These are phyloP conservation scores for Pleurotus platypus DNA, from an alignment of 768 basidiomycete genomes.

Conservation along the genomic window DNA sequence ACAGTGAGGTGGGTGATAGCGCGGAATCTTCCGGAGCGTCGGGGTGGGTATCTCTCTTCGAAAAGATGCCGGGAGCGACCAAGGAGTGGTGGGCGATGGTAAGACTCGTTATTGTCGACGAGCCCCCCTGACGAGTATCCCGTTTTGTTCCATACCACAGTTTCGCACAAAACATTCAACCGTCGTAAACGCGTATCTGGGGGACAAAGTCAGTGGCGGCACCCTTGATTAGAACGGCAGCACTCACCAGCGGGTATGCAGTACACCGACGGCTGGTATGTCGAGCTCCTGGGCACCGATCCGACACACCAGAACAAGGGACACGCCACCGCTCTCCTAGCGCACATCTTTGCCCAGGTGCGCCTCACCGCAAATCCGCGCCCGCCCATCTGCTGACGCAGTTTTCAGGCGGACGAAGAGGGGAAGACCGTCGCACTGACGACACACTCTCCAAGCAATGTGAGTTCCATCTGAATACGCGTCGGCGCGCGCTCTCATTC, in stretches of 20 bases:
- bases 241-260: neutral
- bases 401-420: neutral
- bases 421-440: neutral
- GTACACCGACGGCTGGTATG: neutral
- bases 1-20: too few relatives aligned
- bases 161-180: neutral
- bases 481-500: neutral
- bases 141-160: neutral
- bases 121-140: too few relatives aligned
- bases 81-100: neutral
- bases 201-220: neutral
- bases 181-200: neutral
- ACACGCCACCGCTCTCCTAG: neutral
- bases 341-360: neutral
- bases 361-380: neutral
- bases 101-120: neutral
- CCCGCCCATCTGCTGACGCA: neutral
- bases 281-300: neutral
- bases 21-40: neutral
- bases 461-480: neutral
- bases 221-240: too few relatives aligned
- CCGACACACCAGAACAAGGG: neutral
- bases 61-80: neutral
- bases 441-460: neutral
- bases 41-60: neutral